Evolutionary conservation across 441 rosid species (phyloP), one percentile per base, ranked within the genome.

Genomic region (Geranium incanum): DNA sequence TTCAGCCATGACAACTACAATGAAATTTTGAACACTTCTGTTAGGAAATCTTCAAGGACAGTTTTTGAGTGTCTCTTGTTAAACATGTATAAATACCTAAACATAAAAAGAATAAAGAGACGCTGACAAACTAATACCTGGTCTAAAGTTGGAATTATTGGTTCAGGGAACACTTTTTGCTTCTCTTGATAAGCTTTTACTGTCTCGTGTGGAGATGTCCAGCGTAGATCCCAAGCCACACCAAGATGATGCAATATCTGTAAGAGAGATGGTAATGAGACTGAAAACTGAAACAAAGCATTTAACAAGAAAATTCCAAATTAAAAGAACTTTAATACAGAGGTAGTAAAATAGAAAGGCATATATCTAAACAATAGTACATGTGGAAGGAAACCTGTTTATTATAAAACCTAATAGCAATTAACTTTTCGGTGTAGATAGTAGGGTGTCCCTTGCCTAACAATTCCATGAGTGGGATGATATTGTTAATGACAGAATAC

Each of bases 201-300:
- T 65, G 68, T 78, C 75, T 83, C 86, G 82, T 71, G 76, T 3
- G 81, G 77, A 78, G 86, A 80, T 72, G 66, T 75, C 99, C 99
- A 95, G 28, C 98, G 94, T 75, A 92, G 72, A 72, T 85, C 82
- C 99, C 99, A 95, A 71, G 91, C 95, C 78, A 84, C 67, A 68
- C 89, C 90, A 84, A 92, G 96, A 83, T 95, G 99, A 82, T 87
- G 84, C 74, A 95, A 89, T 77, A 95, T 87, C 99, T 95, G 84
- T 72, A 78, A 41, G 81, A 70, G 74, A 15, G 66, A 21, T 62
- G 66, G 62, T 41, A 59, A 67, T 55, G n/a, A 19, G 52, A 9
- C 1, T 38, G 13, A 55, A 19, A 72, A 72, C 6, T 57, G 68
- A 70, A 36, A 68, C 11, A 6, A 11, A 36, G 66, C 21, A 62